Evolutionary conservation across 768 basidiomycete species (phyloP), one percentile per base, ranked within the genome.

Genomic region (Myochromella boudieri): DNA sequence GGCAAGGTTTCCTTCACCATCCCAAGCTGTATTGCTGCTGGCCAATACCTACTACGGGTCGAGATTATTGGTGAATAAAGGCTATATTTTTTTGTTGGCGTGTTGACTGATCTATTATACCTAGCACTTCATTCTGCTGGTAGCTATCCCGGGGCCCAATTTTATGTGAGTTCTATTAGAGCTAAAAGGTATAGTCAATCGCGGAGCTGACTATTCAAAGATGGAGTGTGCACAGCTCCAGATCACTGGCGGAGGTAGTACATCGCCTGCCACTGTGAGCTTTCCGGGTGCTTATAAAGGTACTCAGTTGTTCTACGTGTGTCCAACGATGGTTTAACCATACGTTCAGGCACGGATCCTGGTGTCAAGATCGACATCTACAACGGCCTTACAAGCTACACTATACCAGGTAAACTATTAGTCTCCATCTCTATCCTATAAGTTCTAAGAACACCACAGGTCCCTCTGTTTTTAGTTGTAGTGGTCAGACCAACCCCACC

Each of bases 131-230:
- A 74, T 51, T 72, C 59, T 14, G 76, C 75, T 0, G 44, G 52
- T 5, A 65, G 53, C n/a, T 80, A 78, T 54, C 78, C 77, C 31
- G 80, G 80, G 26, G 80, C 81, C 15, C 78, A 81, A 49, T 67
- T 82, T 65, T 82, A 80, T 54, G 78, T 75, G 45, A 44, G 68
- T 60, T n/a, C n/a, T n/a, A n/a, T n/a, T n/a, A n/a, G n/a, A n/a
- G n/a, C n/a, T n/a, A n/a, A n/a, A n/a, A n/a, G n/a, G n/a, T n/a
- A n/a, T n/a, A n/a, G n/a, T n/a, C n/a, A n/a, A n/a, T n/a, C n/a
- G n/a, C n/a, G n/a, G n/a, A n/a, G n/a, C n/a, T n/a, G n/a, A n/a
- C n/a, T n/a, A n/a, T n/a, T 66, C 20, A 42, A 52, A 75, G 71
- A 72, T 75, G 70, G 68, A 69, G 42, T 77, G 75, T 47, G 74